Conservation (phyloP, 2,329 filamentous ascomycete genomes). For the Monosporascus cannonballus region DNA sequence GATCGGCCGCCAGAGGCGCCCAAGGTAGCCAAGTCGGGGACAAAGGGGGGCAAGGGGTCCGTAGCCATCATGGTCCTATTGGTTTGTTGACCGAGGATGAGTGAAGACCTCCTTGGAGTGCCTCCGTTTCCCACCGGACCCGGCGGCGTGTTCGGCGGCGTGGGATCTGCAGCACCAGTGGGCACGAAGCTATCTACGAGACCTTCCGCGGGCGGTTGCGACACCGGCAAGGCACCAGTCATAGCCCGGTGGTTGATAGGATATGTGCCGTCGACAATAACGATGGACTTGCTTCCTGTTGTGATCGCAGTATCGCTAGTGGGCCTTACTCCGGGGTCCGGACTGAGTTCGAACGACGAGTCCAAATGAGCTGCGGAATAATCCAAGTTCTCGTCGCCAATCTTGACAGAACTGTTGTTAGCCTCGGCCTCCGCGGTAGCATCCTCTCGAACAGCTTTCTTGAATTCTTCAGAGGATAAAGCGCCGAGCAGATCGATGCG, state of each 20-base stretch:
- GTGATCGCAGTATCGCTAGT: constrained; percentile 58
- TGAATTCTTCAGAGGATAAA: constrained; percentile 71
- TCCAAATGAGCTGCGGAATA: constrained; percentile 40
- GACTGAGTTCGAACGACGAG: constrained; percentile 32
- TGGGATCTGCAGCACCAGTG: constrained; percentile 43
- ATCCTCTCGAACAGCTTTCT: constrained; percentile 65
- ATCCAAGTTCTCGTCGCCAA: constrained; percentile 27
- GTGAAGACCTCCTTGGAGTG: constrained; percentile 50
- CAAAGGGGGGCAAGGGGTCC: constrained; percentile 40
- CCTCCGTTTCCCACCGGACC: constrained; percentile 27
- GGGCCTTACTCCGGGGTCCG: constrained; percentile 32
- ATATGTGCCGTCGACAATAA: constrained; percentile 71
- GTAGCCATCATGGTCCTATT: constrained; percentile 29
- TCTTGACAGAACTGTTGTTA: constrained; percentile 15
- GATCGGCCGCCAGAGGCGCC: constrained; percentile 21
- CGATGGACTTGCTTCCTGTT: constrained; percentile 79
- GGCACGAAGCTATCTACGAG: constrained; percentile 48
- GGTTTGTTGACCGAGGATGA: constrained; percentile 44
- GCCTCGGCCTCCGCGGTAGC: constrained; percentile 34
- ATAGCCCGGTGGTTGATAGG: constrained; percentile 44
- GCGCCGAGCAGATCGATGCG: constrained; percentile 81
- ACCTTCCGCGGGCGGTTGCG: constrained; percentile 43
- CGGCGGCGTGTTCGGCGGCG: constrained; percentile 57
- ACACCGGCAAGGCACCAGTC: constrained; percentile 40
- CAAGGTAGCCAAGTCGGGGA: constrained; percentile 39